phyloP scores from a whole-genome alignment of 2,329 filamentous ascomycete species.

The Calonectria multiphialidica region DNA sequence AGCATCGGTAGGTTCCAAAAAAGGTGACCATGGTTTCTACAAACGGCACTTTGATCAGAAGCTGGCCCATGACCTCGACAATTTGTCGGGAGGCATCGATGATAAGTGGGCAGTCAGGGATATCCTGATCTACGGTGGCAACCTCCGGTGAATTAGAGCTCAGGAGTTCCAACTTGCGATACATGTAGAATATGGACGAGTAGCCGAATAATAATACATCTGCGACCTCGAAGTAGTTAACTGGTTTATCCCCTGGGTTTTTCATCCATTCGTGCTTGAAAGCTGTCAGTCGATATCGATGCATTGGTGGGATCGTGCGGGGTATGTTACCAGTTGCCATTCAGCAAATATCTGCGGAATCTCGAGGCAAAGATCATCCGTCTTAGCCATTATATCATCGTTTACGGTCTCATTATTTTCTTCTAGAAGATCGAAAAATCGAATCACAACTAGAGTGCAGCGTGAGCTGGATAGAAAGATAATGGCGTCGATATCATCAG shows the following conservation, averaged over 20 bases:
- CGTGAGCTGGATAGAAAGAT: background rate
- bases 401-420: background rate
- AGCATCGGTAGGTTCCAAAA: background rate
- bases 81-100: background rate
- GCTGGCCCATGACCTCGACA: background rate
- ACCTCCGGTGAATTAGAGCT: background rate
- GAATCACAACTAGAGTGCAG: background rate
- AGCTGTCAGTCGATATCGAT: background rate
- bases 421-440: background rate
- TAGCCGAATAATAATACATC: background rate
- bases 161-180: background rate
- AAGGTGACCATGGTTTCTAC: background rate
- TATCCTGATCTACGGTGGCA: background rate
- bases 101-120: background rate
- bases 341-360: background rate
- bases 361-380: background rate
- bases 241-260: background rate
- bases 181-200: constrained; percentile 4
- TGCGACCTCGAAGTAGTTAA: background rate
- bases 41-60: background rate
- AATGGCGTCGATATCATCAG: background rate
- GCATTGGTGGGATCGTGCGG: too few relatives aligned
- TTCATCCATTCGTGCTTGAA: background rate
- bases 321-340: background rate
- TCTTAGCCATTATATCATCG: background rate